phyloP scores from a whole-genome alignment of 208 protist genomes.

The Trypanosoma lewisi region DNA sequence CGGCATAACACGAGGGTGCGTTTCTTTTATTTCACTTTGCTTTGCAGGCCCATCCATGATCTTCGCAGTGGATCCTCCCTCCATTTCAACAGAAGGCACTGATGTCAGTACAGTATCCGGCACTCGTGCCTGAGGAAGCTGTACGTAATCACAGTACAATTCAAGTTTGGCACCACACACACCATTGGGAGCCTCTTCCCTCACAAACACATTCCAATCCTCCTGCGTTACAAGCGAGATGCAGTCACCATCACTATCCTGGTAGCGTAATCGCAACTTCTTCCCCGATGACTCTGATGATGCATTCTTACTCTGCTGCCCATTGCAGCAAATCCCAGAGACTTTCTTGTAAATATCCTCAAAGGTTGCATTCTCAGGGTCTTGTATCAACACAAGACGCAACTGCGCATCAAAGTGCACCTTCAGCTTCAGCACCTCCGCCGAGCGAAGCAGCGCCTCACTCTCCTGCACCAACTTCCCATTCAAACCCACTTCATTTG shows the following conservation, averaged over 20 bases:
- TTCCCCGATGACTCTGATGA: conserved; percentile 19
- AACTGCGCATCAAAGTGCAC: conserved; percentile 75
- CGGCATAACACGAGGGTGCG: not conserved
- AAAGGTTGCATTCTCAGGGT: conserved; percentile 44
- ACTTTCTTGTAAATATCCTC: conserved; percentile 56
- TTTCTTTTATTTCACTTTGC: not conserved
- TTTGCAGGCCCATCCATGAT: not conserved
- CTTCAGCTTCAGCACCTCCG: conserved; percentile 56
- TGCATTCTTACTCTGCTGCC: conserved; percentile 26
- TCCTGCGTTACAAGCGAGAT: conserved; percentile 70
- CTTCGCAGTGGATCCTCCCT: not conserved
- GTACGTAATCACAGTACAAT: conserved; percentile 66
- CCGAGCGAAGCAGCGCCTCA: conserved; percentile 32
- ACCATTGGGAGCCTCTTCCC: conserved; percentile 36
- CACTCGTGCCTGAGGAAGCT: conserved; percentile 28
- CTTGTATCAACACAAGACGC: conserved; percentile 47
- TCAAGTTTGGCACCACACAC: conserved; percentile 38
- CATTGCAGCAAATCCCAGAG: conserved; percentile 45
- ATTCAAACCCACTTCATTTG: conserved; percentile 44
- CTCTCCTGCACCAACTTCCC: conserved; percentile 44
- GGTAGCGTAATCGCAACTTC: conserved; percentile 73
- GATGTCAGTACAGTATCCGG: not conserved
- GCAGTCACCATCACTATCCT: conserved; percentile 79
- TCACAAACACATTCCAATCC: conserved; percentile 70
- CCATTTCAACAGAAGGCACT: conserved; percentile 1